Base-by-base conservation (phyloP, 2,329 filamentous ascomycete species). In the Paramyrothecium sp. region DNA sequence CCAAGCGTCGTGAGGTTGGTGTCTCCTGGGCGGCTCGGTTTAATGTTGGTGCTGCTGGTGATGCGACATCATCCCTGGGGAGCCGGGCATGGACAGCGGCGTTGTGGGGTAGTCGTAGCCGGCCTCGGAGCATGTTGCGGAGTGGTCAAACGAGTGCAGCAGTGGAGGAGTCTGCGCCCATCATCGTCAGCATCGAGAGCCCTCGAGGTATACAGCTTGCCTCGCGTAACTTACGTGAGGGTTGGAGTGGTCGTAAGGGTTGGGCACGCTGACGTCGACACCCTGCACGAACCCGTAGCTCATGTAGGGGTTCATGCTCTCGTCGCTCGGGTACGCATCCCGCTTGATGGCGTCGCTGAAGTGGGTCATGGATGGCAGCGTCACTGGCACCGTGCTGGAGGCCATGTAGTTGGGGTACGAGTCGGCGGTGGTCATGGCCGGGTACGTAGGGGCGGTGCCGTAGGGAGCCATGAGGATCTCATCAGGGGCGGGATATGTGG, bases 141-240 rank as follows among this genome's bases (percentile, higher is more conserved):
- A 90, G 70, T 86, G 83, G 67, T 90, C 87, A 72, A 87, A 90
- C 26, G 86, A 89, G 71, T 89, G 88, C 67, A 88, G 89, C 66
- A 92, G 84, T 38, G 89, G 87, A 76, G 89, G 89, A 73, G 89
- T 92, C 89, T 92, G 77, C 66, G 67, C 74, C 71, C 72, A 55
- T 58, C 72, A 55, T 58, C 72, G 77, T 83, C 79, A 82, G 81
- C 78, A 78, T 75, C 71, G 71, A 69, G 70, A 65, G 67, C 74
- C 72, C 72, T 72, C 71, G 66, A 71, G 69, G 71, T 73, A 71
- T 66, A 70, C 68, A 68, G 73, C 70, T 69, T 76, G 77, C 68
- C 72, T 67, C 61, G 66, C 61, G 61, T 67, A 78, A 87, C 86
- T 89, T 88, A 92, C 89, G 85, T 90, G 88, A 81, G 88, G 84